phyloP scores from a whole-genome alignment of 768 basidiomycete species.

The Phlegmacium glaucopus region DNA sequence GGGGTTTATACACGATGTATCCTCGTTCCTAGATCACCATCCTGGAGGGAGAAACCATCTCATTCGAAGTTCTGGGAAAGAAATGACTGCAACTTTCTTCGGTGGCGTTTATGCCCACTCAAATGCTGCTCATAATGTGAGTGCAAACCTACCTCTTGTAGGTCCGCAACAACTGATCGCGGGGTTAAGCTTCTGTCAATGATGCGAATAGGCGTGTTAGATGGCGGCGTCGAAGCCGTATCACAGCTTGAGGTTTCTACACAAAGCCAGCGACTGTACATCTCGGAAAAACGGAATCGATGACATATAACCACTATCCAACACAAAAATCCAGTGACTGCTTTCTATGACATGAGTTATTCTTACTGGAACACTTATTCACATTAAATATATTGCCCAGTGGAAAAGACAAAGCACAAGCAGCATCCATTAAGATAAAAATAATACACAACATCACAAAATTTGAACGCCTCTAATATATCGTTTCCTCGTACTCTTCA shows the following conservation, averaged over 20 bases:
- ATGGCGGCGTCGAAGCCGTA: constrained; percentile 21
- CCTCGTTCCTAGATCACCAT: constrained; percentile 69
- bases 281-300: constrained; percentile 18
- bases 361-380: no score
- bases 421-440: no score
- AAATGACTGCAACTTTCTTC: constrained; percentile 82
- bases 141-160: constrained; percentile 16
- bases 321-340: no score
- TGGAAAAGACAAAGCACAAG: no score
- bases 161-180: not conserved
- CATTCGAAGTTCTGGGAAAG: constrained; percentile 63
- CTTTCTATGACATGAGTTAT: no score
- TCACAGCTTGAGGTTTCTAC: constrained; percentile 9
- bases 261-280: constrained; percentile 38
- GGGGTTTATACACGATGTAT: constrained; percentile 86
- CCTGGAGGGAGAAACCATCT: constrained; percentile 74
- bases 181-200: constrained; percentile 56
- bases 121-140: constrained; percentile 76
- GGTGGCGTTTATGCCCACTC: constrained; percentile 84
- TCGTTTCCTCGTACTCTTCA: constrained; percentile 1
- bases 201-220: constrained; percentile 31
- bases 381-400: no score
- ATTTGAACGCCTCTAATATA: not conserved
- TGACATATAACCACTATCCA: no score
- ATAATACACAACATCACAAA: not conserved